phyloP scores from a whole-genome alignment of 441 rosid genomes.

The Geranium incanum region DNA sequence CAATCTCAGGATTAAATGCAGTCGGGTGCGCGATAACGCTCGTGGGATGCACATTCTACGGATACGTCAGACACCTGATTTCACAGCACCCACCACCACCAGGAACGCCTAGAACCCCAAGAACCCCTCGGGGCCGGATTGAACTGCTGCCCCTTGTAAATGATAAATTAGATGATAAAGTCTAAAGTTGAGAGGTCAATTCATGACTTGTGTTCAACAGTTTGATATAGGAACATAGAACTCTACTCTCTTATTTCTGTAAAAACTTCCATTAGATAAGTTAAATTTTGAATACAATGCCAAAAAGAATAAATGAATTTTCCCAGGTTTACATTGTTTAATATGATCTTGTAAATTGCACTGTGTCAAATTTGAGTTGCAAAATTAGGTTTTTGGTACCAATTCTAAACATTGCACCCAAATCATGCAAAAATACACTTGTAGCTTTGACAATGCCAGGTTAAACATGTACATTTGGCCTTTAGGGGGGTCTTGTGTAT shows the following conservation, averaged over 20 bases:
- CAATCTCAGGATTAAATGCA: conserved; percentile 75
- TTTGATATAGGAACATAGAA: conserved; percentile 9
- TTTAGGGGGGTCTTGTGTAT: too few species aligned
- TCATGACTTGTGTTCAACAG: conserved; percentile 11
- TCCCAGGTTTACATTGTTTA: neutral
- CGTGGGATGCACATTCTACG: conserved; percentile 86
- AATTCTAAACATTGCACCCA: too few species aligned
- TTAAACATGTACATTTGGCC: too few species aligned
- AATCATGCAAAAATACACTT: too few species aligned
- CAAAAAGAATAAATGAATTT: neutral
- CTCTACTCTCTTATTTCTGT: conserved; percentile 6
- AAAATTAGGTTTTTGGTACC: too few species aligned
- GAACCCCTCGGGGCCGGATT: conserved; percentile 66
- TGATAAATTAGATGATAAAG: conserved; percentile 84
- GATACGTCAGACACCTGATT: conserved; percentile 78
- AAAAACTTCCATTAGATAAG: conserved; percentile 20
- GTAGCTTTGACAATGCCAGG: too few species aligned
- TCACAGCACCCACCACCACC: conserved; percentile 55
- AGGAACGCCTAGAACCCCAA: conserved; percentile 73
- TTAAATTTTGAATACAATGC: conserved; percentile 11
- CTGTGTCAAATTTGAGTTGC: too few species aligned
- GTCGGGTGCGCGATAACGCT: conserved; percentile 90
- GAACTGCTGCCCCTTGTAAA: conserved; percentile 87
- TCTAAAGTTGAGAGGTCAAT: conserved; percentile 25
- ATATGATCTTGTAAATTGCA: too few species aligned